Percentiles rank a stretch among this genome's conserved stretches.
Evolutionary conservation across 1,139 yeast genomes (phyloP).

Genomic region (Sugiyamaella paludigena): DNA sequence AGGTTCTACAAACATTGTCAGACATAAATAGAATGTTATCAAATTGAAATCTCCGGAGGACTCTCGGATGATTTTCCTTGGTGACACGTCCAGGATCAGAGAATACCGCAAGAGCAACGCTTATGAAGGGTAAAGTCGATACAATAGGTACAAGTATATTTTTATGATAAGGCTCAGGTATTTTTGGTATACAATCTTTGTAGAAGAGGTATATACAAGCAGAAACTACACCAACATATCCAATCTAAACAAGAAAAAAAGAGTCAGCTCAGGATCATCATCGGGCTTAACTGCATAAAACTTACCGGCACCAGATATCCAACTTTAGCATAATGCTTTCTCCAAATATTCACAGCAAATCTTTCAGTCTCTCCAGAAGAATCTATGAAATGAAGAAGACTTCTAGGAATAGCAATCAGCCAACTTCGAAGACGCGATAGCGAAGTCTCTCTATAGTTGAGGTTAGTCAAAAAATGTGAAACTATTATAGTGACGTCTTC

Average conservation of each 20-base stretch:
- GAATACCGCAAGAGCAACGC: slow-evolving; percentile 48
- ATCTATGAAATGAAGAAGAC: slow-evolving; percentile 1
- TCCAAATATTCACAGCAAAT: slow-evolving; percentile 1
- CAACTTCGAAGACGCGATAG: slow-evolving; percentile 19
- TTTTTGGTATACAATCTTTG: slow-evolving; percentile 39
- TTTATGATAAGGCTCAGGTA: slow-evolving; percentile 25
- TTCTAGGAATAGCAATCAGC: slow-evolving; percentile 10
- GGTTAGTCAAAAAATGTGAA: not conserved
- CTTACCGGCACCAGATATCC: slow-evolving; percentile 13
- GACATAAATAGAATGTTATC: slow-evolving; percentile 63
- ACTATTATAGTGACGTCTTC: too few species aligned
- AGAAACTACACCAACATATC: slow-evolving; percentile 47
- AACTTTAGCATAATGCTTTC: slow-evolving; percentile 1
- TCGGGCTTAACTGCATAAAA: not conserved
- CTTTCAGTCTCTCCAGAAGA: slow-evolving; percentile 8
- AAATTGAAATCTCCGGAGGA: slow-evolving; percentile 39
- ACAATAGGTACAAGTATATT: slow-evolving; percentile 29
- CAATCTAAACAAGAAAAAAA: slow-evolving; percentile 34
- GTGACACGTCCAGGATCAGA: slow-evolving; percentile 56
- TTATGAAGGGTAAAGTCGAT: slow-evolving; percentile 41
- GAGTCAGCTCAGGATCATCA: not conserved
- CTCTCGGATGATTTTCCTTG: slow-evolving; percentile 29
- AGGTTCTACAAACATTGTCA: slow-evolving; percentile 51
- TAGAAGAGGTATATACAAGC: slow-evolving; percentile 51
- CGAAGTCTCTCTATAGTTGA: slow-evolving; percentile 12